Evolutionary conservation across 192 early-diverging fungal genomes (phyloP), one percentile per base, ranked within the genome.

Genomic region (Backusella tarrabulga): DNA sequence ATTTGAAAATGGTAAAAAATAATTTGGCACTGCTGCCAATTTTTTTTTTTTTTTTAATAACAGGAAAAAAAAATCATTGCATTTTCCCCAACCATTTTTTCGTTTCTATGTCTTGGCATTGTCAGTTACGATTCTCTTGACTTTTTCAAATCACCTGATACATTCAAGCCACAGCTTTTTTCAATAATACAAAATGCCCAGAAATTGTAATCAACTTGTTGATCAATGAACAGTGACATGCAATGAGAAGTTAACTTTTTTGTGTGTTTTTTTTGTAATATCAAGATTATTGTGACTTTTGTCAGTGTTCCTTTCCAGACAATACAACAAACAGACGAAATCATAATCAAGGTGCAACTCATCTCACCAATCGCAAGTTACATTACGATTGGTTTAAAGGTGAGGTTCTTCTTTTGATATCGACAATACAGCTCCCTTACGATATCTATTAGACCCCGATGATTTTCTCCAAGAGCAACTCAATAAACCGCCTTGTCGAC

Each of bases 371-470:
- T 29, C 69, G 68, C 21, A 80, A 81, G 68, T 17, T 44, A 9
- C 82, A 85, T 72, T 85, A 85, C 56, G 84, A 84, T 32, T 81
- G 77, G 67, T 84, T 52, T 68, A 77, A 75, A 81, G 79, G 82
- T 78, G 6, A 56, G 26, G 35, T 17, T 34, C 7, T 0, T 34
- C 34, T 44, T 8, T 60, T 15, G 41, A 8, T 6, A 34, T 32
- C 29, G 29, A 32, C 29, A 17, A 72, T 40, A 11, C 38, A 35
- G 12, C 26, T 5, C 19, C 1, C 66, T 46, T 72, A n/a, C 32
- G 26, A 23, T 12, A 6, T 35, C 1, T 19, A 23, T 34, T 40
- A 85, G 84, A 83, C 66, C 77, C 82, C 42, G 71, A 72, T 32
- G 78, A 71, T 21, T 76, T 81, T 42, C 68, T 85, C 7, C 29